Evolutionary conservation across 2,329 filamentous ascomycete genomes (phyloP).

Genomic region (Sporothrix globosa): DNA sequence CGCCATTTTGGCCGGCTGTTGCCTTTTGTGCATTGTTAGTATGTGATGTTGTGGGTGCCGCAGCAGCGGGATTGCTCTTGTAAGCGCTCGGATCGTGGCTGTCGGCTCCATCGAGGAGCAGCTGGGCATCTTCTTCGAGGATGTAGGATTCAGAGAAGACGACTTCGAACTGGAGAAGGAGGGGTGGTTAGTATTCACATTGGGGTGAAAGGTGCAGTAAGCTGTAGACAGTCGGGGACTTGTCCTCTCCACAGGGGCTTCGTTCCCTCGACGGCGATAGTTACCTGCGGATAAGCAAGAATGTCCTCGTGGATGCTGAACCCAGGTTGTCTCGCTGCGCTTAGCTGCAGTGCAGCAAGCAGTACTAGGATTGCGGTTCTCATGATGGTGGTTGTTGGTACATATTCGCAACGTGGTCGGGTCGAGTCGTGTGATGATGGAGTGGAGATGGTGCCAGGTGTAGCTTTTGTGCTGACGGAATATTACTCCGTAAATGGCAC

Average conservation of each 20-base stretch:
- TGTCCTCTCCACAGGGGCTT: no score
- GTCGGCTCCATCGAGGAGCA: constrained; percentile 54
- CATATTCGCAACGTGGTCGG: constrained; percentile 37
- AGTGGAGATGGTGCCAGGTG: constrained; percentile 8
- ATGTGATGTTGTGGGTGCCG: constrained; percentile 48
- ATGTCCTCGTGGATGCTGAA: constrained; percentile 91
- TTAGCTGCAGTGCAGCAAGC: constrained; percentile 51
- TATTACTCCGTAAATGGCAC: constrained; percentile 16
- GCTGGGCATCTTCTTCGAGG: constrained; percentile 68
- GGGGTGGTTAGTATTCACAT: not conserved
- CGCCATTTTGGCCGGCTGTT: no score
- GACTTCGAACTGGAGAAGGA: constrained; percentile 69
- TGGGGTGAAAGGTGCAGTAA: no score
- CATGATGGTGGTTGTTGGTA: constrained; percentile 50
- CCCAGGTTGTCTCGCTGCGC: constrained; percentile 54
- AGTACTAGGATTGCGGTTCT: constrained; percentile 53
- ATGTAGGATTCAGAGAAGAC: constrained; percentile 74
- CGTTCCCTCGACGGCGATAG: not conserved
- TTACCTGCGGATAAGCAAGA: constrained; percentile 82
- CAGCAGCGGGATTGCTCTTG: constrained; percentile 44
- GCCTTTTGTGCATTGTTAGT: constrained; percentile 46
- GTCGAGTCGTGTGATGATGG: not conserved
- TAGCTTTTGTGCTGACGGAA: not conserved
- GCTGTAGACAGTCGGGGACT: no score
- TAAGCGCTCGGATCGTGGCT: constrained; percentile 16